phyloP scores from a whole-genome alignment of 352 stramenopile species.

The Phytophthora sojae region DNA sequence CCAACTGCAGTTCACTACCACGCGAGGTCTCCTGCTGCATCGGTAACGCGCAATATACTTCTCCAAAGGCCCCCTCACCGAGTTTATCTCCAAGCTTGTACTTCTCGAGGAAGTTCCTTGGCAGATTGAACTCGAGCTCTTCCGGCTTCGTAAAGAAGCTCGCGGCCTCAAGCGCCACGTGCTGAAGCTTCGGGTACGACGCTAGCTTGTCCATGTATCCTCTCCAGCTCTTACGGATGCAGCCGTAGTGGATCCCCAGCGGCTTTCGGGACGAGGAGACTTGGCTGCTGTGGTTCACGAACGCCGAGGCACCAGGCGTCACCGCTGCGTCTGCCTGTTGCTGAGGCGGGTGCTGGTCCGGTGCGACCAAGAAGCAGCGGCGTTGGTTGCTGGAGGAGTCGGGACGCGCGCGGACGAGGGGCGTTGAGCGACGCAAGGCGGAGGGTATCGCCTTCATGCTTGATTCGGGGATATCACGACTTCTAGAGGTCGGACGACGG shows the following conservation, averaged over 20 bases:
- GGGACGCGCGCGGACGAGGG: slow-evolving; percentile 6
- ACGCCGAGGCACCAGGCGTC: slow-evolving; percentile 31
- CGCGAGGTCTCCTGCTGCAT: slow-evolving; percentile 7
- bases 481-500: slow-evolving; percentile 12
- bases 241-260: slow-evolving; percentile 48
- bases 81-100: slow-evolving; percentile 66
- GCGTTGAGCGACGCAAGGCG: slow-evolving; percentile 11
- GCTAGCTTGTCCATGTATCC: slow-evolving; percentile 49
- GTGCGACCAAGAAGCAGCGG: slow-evolving; percentile 14
- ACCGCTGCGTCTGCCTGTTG: slow-evolving; percentile 28
- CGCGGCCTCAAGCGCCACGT: slow-evolving; percentile 58
- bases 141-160: slow-evolving; percentile 66
- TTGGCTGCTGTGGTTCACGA: slow-evolving; percentile 20
- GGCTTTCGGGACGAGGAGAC: slow-evolving; percentile 21
- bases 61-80: slow-evolving; percentile 76
- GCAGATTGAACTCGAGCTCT: slow-evolving; percentile 75
- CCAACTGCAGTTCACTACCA: slow-evolving; percentile 41
- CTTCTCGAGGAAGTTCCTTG: slow-evolving; percentile 58
- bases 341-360: slow-evolving; percentile 16
- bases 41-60: slow-evolving; percentile 64
- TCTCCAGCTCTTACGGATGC: slow-evolving; percentile 69
- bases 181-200: slow-evolving; percentile 55
- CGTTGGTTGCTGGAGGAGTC: slow-evolving; percentile 8
- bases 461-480: neutral
- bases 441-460: slow-evolving; percentile 28